Conservation (phyloP, 805 yeast genomes). For the Metschnikowia hibisci region DNA sequence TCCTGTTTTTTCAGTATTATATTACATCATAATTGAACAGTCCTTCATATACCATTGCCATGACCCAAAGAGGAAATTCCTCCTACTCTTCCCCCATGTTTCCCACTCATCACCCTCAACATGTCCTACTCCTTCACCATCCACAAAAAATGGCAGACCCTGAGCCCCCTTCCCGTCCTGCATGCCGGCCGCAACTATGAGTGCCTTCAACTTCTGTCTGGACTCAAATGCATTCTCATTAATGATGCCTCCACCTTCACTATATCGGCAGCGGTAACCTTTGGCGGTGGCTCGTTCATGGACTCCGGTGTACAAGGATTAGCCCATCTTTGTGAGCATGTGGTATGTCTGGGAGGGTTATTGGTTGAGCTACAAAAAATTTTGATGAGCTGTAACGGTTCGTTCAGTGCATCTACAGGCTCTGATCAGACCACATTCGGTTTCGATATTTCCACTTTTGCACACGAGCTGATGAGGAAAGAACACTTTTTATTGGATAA, state of each 20-base stretch:
- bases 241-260: conserved; percentile 67
- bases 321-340: conserved; percentile 88
- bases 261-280: conserved; percentile 69
- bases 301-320: conserved; percentile 77
- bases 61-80: conserved; percentile 2
- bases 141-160: conserved; percentile 2
- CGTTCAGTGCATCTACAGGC: conserved; percentile 63
- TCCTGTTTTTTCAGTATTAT: no score
- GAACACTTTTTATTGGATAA: conserved; percentile 40
- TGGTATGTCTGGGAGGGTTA: conserved; percentile 41
- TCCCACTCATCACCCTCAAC: neutral
- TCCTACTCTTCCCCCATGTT: neutral
- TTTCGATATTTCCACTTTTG: conserved; percentile 53
- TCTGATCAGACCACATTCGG: conserved; percentile 63
- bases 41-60: conserved; percentile 1
- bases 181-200: conserved; percentile 39
- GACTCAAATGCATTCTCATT: conserved; percentile 61
- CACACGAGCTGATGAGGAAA: conserved; percentile 17
- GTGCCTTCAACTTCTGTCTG: conserved; percentile 57
- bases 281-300: conserved; percentile 74
- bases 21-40: neutral
- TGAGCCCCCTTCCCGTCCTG: conserved; percentile 28
- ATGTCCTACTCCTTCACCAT: conserved; percentile 1
- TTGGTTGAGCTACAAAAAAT: conserved; percentile 37
- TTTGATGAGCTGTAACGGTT: conserved; percentile 56